Percentiles rank a stretch among this genome's conserved stretches.
Evolutionary conservation across 345 rosid species (phyloP).

Genomic region (Acer saccharum): DNA sequence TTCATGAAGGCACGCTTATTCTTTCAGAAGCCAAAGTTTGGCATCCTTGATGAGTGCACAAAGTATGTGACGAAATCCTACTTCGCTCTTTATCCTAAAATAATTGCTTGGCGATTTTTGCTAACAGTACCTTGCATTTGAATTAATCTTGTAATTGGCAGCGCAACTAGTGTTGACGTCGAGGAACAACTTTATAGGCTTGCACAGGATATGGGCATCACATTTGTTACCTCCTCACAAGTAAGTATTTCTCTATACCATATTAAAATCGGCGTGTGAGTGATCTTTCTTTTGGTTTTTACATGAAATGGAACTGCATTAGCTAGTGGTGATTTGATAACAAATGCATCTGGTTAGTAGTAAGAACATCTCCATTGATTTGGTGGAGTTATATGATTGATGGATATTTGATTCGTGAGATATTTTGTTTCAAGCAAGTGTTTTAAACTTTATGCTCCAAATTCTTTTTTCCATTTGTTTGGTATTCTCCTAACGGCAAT

Average conservation of each 20-base stretch:
- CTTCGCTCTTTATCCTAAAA: background rate
- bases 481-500: background rate
- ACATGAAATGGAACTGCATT: too few species aligned
- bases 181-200: conserved; percentile 94
- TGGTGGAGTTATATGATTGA: background rate
- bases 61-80: conserved; percentile 54
- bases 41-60: conserved; percentile 97
- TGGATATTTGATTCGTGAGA: too few species aligned
- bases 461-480: background rate
- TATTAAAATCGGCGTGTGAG: background rate
- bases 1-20: conserved; percentile 80
- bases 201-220: conserved; percentile 81
- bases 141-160: conserved; percentile 32
- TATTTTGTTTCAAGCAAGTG: too few species aligned
- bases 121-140: background rate
- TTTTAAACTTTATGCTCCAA: background rate
- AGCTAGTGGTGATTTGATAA: too few species aligned
- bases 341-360: background rate
- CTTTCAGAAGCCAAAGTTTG: conserved; percentile 91
- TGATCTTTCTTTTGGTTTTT: too few species aligned
- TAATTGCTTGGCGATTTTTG: background rate
- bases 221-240: conserved; percentile 92
- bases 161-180: conserved; percentile 94
- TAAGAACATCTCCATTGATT: background rate
- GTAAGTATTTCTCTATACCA: conserved; percentile 36